Percentiles rank a stretch among this genome's conserved stretches.
These are phyloP conservation scores for Vanrija pseudolonga DNA, from an alignment of 1,284 basidiomycete genomes.

Conservation along the genomic window DNA sequence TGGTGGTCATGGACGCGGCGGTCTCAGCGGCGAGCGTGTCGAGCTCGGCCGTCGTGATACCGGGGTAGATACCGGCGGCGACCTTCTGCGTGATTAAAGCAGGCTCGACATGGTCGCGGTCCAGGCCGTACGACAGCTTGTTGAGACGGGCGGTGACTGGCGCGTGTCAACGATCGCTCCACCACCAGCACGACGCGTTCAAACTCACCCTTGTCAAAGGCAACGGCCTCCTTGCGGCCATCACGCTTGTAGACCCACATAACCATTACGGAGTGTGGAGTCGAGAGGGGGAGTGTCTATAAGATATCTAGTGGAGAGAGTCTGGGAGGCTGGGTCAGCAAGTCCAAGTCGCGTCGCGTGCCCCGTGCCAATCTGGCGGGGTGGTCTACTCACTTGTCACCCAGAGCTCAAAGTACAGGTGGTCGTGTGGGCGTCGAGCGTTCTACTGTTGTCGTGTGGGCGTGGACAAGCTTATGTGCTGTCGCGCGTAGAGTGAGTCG, in stretches of 20 bases:
- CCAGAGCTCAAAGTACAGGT: no score
- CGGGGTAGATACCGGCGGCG: constrained; percentile 89
- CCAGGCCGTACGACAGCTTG: constrained; percentile 96
- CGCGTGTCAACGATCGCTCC: neutral
- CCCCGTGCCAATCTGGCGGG: no score
- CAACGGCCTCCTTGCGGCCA: constrained; percentile 46
- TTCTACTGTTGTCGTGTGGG: neutral
- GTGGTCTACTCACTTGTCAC: no score
- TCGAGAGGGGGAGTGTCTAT: neutral
- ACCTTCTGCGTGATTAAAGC: constrained; percentile 96
- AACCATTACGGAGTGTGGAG: constrained; percentile 25
- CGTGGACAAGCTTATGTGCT: neutral
- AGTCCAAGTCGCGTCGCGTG: no score
- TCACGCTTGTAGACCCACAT: constrained; percentile 49
- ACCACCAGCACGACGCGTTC: no score
- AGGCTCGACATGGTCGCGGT: constrained; percentile 87
- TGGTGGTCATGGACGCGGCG: constrained; percentile 93
- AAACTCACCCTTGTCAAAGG: constrained; percentile 6
- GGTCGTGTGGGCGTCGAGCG: neutral
- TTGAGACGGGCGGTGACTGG: constrained; percentile 54
- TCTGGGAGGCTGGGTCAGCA: no score
- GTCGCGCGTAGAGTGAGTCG: constrained; percentile 53
- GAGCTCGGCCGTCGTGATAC: constrained; percentile 88
- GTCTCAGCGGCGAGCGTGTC: constrained; percentile 90
- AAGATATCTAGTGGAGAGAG: no score